Percentiles rank a stretch among this genome's conserved stretches.
These are phyloP conservation scores for Linum usitatissimum DNA, from an alignment of 345 rosid species.

Conservation along the genomic window DNA sequence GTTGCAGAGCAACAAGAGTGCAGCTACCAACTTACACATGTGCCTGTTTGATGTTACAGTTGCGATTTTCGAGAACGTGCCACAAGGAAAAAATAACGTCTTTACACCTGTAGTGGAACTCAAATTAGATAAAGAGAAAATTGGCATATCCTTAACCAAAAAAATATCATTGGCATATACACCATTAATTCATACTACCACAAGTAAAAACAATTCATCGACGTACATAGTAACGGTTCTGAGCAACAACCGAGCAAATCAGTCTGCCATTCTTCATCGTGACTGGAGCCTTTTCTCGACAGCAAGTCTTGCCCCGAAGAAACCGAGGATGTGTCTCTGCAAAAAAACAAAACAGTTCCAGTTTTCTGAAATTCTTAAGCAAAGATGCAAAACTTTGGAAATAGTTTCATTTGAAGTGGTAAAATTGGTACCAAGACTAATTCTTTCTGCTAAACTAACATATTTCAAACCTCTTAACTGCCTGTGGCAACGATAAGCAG, in stretches of 20 bases:
- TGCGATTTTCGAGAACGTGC: constrained; percentile 76
- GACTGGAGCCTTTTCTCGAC: constrained; percentile 43
- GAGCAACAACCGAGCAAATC: constrained; percentile 95
- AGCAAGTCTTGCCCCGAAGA: constrained; percentile 63
- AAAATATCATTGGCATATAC: too few relatives aligned
- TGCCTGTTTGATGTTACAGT: constrained; percentile 71
- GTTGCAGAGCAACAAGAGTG: background rate
- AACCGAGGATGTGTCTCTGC: constrained; percentile 65
- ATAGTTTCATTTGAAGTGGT: background rate
- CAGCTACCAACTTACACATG: constrained; percentile 52
- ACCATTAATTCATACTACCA: too few relatives aligned
- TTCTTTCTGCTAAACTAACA: too few relatives aligned
- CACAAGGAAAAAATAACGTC: constrained; percentile 86
- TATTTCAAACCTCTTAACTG: too few relatives aligned
- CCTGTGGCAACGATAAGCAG: too few relatives aligned
- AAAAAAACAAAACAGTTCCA: constrained; percentile 17
- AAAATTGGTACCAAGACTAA: too few relatives aligned
- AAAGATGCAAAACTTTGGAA: background rate
- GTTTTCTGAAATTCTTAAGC: constrained; percentile 4
- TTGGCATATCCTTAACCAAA: too few relatives aligned
- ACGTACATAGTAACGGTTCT: constrained; percentile 85
- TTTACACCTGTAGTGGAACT: constrained; percentile 46
- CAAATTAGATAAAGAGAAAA: background rate
- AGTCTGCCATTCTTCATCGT: constrained; percentile 74
- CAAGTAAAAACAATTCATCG: background rate